Evolutionary conservation across 2,329 filamentous ascomycete genomes (phyloP), one percentile per base, ranked within the genome.

Genomic region (Dactylella cylindrospora): DNA sequence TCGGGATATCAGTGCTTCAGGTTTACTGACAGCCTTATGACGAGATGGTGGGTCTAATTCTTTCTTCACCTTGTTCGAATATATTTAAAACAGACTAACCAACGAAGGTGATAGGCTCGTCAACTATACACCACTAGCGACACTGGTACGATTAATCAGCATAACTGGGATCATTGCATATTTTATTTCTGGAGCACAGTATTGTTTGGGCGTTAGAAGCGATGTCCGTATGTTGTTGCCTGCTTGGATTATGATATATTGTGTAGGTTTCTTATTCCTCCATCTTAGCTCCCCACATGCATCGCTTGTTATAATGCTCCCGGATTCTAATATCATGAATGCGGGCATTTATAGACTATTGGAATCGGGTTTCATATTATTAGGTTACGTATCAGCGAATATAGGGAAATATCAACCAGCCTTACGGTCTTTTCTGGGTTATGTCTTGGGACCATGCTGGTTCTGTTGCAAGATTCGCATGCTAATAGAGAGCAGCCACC

Each of bases 11-110:
- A 90, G 61, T 86, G 85, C 44, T 90, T 88, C 73, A 87, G 88
- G 75, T 90, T 90, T 71, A 87, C 85, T 54, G 86, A 90, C 74
- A 88, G 86, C 73, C 80, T 90, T 69, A 90, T 90, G 86, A 89
- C 85, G 64, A 78, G 87, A 74, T 90, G 86, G 85, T 87, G 70
- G 32, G 26, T 23, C 25, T 36, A n/a, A 13, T 15, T 17, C 10
- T 25, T 49, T 15, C 7, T 43, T 25, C n/a, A 9, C 40, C 33
- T 35, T 26, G 10, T 5, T 5, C n/a, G n/a, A 13, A 45, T 22
- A 64, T 65, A 28, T 39, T 15, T 39, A 19, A 3, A 15, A 15
- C 7, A 66, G 49, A 31, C 29, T 54, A 33, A 54, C 22, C 28
- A 38, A 53, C 47, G 22, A 20, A 23, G 12, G 4, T n/a, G n/a